Base-by-base conservation (phyloP, 192 early-diverging fungal species). In the Coemansia umbellata region DNA sequence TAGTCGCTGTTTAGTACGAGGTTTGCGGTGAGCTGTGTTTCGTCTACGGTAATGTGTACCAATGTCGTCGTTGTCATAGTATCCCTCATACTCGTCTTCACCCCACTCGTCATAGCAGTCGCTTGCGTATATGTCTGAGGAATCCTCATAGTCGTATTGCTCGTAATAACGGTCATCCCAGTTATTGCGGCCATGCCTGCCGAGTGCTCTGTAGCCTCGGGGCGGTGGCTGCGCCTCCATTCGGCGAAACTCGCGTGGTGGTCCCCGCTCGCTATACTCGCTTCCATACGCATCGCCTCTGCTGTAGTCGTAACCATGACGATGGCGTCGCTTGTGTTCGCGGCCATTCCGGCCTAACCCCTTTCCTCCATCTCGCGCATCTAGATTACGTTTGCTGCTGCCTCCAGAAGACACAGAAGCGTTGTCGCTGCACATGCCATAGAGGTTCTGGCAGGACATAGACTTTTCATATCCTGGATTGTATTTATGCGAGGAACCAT, bases 101-200 rank as follows among this genome's bases (percentile, higher is more conserved):
- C 61, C 69, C 22, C 31, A 60, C 28, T 69, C 69, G 27, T 69
- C 59, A 19, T 55, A 53, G 42, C 62, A 63, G 10, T 60, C 64
- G 39, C 69, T 60, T 10, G 40, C 36, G 43, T 68, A 57, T 22
- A 31, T 48, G n/a, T 60, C 64, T 1, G 65, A 68, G 35, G 54
- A 41, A 6, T 60, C 66, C 37, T 77, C 55, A 33, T 63, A 63
- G 41, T 67, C 66, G 23, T 69, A 58, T 26, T 62, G 40, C 21
- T 62, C 59, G 44, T 74, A 57, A 17, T 60, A 47, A 15, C 31
- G 37, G 11, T 56, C 53, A n/a, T 56, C 48, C 17, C 26, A 42
- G 31, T 35, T 49, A 13, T 28, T 47, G 15, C 30, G 59, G 27
- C 40, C 54, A 22, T 44, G 31, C 14, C 60, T 55, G 8, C 47